A percentile compares a stretch with the other conserved stretches of the same genome.
These are phyloP conservation scores for Colletotrichum sp. DNA, from an alignment of 2,329 filamentous ascomycete species.

Conservation along the genomic window DNA sequence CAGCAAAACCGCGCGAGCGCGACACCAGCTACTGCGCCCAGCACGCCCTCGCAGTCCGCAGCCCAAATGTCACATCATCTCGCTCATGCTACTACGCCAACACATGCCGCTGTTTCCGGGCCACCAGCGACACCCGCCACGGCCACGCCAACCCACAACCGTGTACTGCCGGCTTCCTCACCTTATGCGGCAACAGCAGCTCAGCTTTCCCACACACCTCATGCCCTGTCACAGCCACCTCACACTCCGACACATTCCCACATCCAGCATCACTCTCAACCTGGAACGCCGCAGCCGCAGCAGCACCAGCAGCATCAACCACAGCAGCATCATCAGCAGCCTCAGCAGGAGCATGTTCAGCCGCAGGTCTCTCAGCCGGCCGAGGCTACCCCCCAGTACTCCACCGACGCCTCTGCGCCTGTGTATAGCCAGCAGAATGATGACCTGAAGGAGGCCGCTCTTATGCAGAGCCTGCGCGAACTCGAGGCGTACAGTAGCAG, in stretches of 20 bases:
- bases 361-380: slow-evolving; percentile 2
- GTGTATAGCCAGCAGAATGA: slow-evolving; percentile 17
- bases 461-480: slow-evolving; percentile 22
- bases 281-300: slow-evolving; percentile 14
- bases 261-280: slow-evolving; percentile 7
- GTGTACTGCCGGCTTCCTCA: slow-evolving; percentile 3
- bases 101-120: not conserved
- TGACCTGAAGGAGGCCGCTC: slow-evolving; percentile 17
- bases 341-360: slow-evolving; percentile 24
- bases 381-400: slow-evolving; percentile 1
- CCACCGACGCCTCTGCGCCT: not conserved
- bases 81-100: slow-evolving; percentile 8
- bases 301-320: slow-evolving; percentile 17
- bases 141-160: not conserved
- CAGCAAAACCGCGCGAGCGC: slow-evolving; percentile 11
- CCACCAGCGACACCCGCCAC: not conserved
- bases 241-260: slow-evolving; percentile 14
- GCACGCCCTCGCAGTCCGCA: slow-evolving; percentile 5
- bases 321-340: slow-evolving; percentile 20
- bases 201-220: slow-evolving; percentile 13
- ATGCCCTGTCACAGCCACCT: not conserved
- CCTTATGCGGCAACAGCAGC: slow-evolving; percentile 14
- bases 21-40: slow-evolving; percentile 5
- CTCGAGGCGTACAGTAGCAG: slow-evolving; percentile 20
- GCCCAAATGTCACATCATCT: slow-evolving; percentile 15